Percentiles rank a stretch among this genome's conserved stretches.
Evolutionary conservation across 805 yeast genomes (phyloP).

Genomic region (Kazachstania taianensis): DNA sequence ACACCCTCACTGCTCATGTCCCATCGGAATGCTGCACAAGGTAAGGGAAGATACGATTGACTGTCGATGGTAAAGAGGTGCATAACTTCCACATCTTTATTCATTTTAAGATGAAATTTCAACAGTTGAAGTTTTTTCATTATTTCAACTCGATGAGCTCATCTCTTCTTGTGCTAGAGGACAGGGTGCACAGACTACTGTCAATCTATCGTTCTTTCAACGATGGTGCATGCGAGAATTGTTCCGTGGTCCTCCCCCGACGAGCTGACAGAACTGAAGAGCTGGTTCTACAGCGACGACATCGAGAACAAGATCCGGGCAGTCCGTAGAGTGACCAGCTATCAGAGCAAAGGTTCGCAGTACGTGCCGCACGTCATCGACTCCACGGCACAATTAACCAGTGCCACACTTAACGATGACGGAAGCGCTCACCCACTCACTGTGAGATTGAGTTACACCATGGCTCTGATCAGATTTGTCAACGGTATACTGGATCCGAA

Average conservation of each 20-base stretch:
- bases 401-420: conserved; percentile 30
- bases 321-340: conserved; percentile 41
- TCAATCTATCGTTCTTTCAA: too few relatives aligned
- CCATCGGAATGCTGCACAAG: too few relatives aligned
- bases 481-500: conserved; percentile 84
- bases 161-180: too few relatives aligned
- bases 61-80: too few relatives aligned
- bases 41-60: too few relatives aligned
- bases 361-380: conserved; percentile 65
- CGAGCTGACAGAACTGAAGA: conserved; percentile 39
- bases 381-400: conserved; percentile 47
- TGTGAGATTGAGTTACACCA: conserved; percentile 50
- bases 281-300: conserved; percentile 41
- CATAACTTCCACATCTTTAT: too few relatives aligned
- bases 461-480: conserved; percentile 76
- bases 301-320: conserved; percentile 33
- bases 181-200: not conserved
- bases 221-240: conserved; percentile 24
- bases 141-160: not conserved
- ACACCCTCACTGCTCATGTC: too few relatives aligned
- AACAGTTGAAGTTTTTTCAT: not conserved
- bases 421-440: conserved; percentile 18
- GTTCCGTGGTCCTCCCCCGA: conserved; percentile 31
- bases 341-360: conserved; percentile 43
- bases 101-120: too few relatives aligned